Evolutionary conservation across 352 stramenopile genomes (phyloP), one percentile per base, ranked within the genome.

Genomic region (Phytophthora pisi): DNA sequence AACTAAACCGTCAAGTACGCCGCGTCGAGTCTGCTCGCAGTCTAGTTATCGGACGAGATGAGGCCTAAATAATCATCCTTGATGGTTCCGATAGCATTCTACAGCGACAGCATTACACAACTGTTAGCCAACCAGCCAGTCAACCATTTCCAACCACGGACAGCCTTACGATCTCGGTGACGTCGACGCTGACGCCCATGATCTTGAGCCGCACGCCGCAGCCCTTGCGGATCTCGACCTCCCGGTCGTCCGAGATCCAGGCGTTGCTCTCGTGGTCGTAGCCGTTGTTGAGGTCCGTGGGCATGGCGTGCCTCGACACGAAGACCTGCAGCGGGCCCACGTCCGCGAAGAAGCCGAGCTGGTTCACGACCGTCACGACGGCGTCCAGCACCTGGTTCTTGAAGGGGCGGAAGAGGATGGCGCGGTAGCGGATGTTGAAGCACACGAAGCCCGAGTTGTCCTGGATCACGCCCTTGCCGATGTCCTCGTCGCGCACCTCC

Each of bases 31-130:
- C 54, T n/a, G 24, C 55, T 20, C 16, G 16, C n/a, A 66, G 23
- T 0, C 57, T 74, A 92, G 72, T 87, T 93, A 55, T 95, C 87
- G 13, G 87, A 91, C 47, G 87, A 95, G 68, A 99, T 97, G 59
- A 99, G 88, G 58, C 97, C 97, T 86, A 99, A 91, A 92, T 98
- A 99, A 72, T 99, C 97, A 75, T 99, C 97, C 72, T 99, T 99
- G 69, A 99, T 99, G 54, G 95, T 99, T 46, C 96, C 97, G 72
- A 99, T 98, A 18, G 97, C 97, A 50, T 97, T 98, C 88, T 96
- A 64, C 47, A 68, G 53, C 20, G 51, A 3, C 50, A 66, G 23
- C 30, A 60, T 20, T 11, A 71, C 72, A 31, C 24, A 55, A 31
- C 34, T n/a, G 20, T 42, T 34, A 59, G 40, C 16, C 36, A 68